phyloP scores from a whole-genome alignment of 2,329 filamentous ascomycete species.

The Emergomyces orientalis region DNA sequence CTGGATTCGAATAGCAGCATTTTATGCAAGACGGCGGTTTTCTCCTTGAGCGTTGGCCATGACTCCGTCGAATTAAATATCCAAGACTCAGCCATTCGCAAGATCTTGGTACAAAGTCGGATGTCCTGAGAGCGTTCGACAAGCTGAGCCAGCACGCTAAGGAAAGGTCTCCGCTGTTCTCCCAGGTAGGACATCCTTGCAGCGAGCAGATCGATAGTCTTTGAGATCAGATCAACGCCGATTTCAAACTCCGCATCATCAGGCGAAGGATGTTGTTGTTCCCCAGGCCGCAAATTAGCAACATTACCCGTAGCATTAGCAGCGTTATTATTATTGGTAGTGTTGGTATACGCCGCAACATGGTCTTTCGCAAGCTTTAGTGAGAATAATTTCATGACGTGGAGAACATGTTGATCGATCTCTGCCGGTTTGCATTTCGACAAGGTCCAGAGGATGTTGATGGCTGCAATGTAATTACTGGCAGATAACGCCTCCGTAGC shows the following conservation, averaged over 20 bases:
- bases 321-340: slow-evolving; percentile 33
- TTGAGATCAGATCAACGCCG: slow-evolving; percentile 85
- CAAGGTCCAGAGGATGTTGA: slow-evolving; percentile 90
- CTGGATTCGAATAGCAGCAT: slow-evolving; percentile 94
- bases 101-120: slow-evolving; percentile 78
- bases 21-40: slow-evolving; percentile 97
- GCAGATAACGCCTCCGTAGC: slow-evolving; percentile 80
- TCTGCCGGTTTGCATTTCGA: slow-evolving; percentile 74
- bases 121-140: slow-evolving; percentile 91
- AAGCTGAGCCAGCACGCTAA: slow-evolving; percentile 87
- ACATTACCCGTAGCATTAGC: slow-evolving; percentile 3
- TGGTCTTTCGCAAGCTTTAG: slow-evolving; percentile 89
- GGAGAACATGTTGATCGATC: slow-evolving; percentile 78
- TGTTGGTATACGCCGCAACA: slow-evolving; percentile 60
- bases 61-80: slow-evolving; percentile 92
- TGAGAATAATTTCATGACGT: slow-evolving; percentile 88
- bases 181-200: slow-evolving; percentile 86
- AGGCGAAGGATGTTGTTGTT: slow-evolving; percentile 27
- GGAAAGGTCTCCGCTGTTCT: slow-evolving; percentile 82
- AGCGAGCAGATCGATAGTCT: slow-evolving; percentile 87
- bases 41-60: slow-evolving; percentile 96
- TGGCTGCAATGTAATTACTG: slow-evolving; percentile 71
- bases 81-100: slow-evolving; percentile 91
- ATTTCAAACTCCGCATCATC: slow-evolving; percentile 72
- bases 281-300: not conserved